Percentiles rank a stretch among this genome's conserved stretches.
Evolutionary conservation across 148 eudicot species (phyloP).

Genomic region (Rhododendron mucronatum): DNA sequence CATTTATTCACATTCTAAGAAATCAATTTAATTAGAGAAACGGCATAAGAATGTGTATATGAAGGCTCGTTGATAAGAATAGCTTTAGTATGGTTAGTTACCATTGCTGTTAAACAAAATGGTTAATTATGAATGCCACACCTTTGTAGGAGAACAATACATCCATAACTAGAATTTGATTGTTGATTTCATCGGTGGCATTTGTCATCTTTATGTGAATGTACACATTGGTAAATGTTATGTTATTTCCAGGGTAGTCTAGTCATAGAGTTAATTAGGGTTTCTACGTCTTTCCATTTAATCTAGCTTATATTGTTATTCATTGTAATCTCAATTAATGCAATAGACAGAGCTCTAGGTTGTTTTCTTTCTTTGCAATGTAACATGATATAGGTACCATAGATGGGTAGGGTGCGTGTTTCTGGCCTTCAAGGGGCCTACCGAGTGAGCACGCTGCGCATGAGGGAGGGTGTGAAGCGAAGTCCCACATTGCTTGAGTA

Average conservation of each 20-base stretch:
- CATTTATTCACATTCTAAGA: not conserved
- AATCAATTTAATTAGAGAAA: not conserved
- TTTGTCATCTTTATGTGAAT: not conserved
- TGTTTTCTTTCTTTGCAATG: not conserved
- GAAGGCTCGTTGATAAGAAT: not conserved
- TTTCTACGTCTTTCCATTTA: not conserved
- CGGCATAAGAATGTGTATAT: not conserved
- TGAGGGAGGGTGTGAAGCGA: not conserved
- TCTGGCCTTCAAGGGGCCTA: not conserved
- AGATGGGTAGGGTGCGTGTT: no score
- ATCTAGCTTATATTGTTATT: not conserved
- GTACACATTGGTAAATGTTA: not conserved
- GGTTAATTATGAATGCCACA: not conserved
- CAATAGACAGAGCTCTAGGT: not conserved
- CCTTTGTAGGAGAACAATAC: not conserved
- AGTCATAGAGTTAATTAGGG: not conserved
- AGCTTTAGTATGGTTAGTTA: not conserved
- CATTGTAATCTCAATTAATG: not conserved
- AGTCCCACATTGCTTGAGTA: not conserved
- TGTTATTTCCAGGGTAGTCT: not conserved
- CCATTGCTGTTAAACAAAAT: not conserved
- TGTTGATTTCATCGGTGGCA: no score
- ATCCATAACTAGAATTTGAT: not conserved
- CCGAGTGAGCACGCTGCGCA: not conserved
- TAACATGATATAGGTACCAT: no score